Evolutionary conservation across 306 rosid species (phyloP).

Genomic region (Glycine soja): DNA sequence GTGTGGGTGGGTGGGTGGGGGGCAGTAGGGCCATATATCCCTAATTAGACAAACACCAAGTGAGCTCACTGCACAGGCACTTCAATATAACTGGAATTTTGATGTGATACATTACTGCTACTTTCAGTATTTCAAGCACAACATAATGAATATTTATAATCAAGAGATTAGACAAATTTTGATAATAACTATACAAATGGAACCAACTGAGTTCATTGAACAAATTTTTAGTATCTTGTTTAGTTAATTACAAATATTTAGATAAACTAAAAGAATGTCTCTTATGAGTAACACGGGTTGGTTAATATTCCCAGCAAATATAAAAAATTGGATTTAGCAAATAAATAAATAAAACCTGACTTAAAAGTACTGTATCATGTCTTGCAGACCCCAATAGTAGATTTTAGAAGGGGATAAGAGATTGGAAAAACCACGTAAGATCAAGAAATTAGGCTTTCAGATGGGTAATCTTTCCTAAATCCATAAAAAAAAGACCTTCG

Average conservation of each 20-base stretch:
- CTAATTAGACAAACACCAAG: constrained; percentile 42
- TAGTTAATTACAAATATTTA: constrained; percentile 4
- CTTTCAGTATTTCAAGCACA: constrained; percentile 13
- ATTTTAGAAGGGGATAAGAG: constrained; percentile 24
- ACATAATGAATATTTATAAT: constrained; percentile 22
- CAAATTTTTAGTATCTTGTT: constrained; percentile 29
- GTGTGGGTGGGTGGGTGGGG: neutral
- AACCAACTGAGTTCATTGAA: constrained; percentile 15
- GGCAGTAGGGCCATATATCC: neutral
- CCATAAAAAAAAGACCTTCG: neutral
- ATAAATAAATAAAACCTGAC: neutral
- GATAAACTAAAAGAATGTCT: constrained; percentile 6
- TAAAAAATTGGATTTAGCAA: constrained; percentile 32
- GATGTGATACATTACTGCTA: constrained; percentile 33
- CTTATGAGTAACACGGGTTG: constrained; percentile 1
- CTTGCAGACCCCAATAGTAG: constrained; percentile 31
- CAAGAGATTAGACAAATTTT: constrained; percentile 36
- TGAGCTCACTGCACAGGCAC: constrained; percentile 29
- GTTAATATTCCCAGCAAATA: constrained; percentile 19
- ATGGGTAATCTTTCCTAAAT: constrained; percentile 16
- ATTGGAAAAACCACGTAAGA: constrained; percentile 10
- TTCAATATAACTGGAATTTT: constrained; percentile 29
- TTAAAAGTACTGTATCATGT: neutral
- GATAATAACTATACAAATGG: constrained; percentile 15
- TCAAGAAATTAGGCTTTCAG: constrained; percentile 26